phyloP scores from a whole-genome alignment of 345 rosid species.

The rapeseed (Brassica napus) region Da-Ae NC_063443.1:19482501-19483000 shows the following conservation, averaged over 20 bases:
- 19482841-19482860: slow-evolving; percentile 64
- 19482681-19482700: neutral
- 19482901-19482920: slow-evolving; percentile 10
- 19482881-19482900: slow-evolving; percentile 42
- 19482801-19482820: slow-evolving; percentile 51
- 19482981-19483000: neutral
- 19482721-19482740: neutral
- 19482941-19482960: neutral
- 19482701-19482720: neutral
- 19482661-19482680: neutral
- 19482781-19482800: slow-evolving; percentile 5
- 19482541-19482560: slow-evolving; percentile 61
- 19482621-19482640: too few species aligned
- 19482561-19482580: slow-evolving; percentile 1
- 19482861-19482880: slow-evolving; percentile 56
- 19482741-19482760: neutral
- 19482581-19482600: neutral
- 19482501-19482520: slow-evolving; percentile 54
- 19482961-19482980: neutral
- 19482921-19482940: neutral
- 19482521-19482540: slow-evolving; percentile 64
- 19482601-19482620: neutral
- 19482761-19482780: neutral
- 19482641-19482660: neutral
- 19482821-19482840: slow-evolving; percentile 70